Base-by-base conservation (phyloP, 148 eudicot genomes). In the Camellia japonica region DNA sequence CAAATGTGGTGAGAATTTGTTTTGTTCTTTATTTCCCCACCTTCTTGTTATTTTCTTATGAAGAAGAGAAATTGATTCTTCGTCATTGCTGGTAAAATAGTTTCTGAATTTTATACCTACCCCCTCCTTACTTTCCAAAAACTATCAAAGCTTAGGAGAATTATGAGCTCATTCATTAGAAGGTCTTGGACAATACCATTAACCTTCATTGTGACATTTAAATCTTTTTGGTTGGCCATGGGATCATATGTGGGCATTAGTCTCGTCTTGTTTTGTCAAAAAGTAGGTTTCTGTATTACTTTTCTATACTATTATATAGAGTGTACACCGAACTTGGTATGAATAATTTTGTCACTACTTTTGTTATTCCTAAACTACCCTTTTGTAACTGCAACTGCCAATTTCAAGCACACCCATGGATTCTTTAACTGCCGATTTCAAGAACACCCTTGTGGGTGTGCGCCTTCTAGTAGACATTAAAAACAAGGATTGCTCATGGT, bases 1-100 rank as follows among this genome's bases (percentile, higher is more conserved):
- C 85, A 41, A 79, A 78, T 59, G 61, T 19, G 87, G 98, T 92
- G 80, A 85, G 93, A 68, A 79, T 19, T 62, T 68, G 63, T 30
- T 68, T 78, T 43, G 15, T 71, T 13, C 68, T 41, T 38, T 15
- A 66, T 43, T 10, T 20, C 44, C 38, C 54, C 6, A 51, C 58
- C 12, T 43, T 38, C 49, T n/a, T 15, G 4, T 23, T 44, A 20
- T 59, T 9, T 0, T 15, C 12, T 15, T 15, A 58, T 23, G 2
- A 13, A 66, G 15, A 73, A 65, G 14, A 51, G 59, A 64, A 30
- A 7, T 49, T 51, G 16, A 67, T 6, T 49, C 42, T 62, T 61
- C n/a, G 51, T 10, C 20, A 73, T 19, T 7, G 11, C 2, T 15
- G 10, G n/a, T 73, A 49, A 71, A 43, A 7, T 49, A 19, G 59